Evolutionary conservation across 225 moss, liverwort and hornwort species (phyloP).

Genomic region (Anthoceros angustus): DNA sequence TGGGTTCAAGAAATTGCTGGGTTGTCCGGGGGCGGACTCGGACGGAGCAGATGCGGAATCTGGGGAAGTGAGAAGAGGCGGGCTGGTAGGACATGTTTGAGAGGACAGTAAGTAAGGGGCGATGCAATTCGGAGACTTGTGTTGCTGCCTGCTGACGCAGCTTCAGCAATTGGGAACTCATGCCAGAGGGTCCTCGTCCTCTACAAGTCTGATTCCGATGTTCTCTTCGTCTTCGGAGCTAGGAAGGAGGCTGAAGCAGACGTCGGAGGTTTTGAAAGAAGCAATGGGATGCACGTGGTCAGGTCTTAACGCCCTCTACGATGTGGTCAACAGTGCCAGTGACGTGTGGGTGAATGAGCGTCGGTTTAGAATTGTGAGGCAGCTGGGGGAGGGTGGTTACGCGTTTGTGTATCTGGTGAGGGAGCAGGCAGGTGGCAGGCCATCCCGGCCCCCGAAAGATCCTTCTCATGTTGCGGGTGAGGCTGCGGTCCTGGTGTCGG

Average conservation of each 20-base stretch:
- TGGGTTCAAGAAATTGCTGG: too few relatives aligned
- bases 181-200: too few relatives aligned
- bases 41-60: too few relatives aligned
- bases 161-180: too few relatives aligned
- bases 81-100: too few relatives aligned
- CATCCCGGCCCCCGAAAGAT: conserved; percentile 23
- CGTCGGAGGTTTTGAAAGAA: background rate
- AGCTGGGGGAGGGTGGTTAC: conserved; percentile 93
- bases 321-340: conserved; percentile 42
- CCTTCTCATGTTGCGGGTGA: conserved; percentile 43
- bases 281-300: conserved; percentile 88
- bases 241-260: background rate
- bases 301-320: conserved; percentile 65
- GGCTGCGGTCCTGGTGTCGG: background rate
- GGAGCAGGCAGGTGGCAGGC: conserved; percentile 34
- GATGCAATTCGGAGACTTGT: too few relatives aligned
- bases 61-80: too few relatives aligned
- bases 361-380: conserved; percentile 53
- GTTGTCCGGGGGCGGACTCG: too few relatives aligned
- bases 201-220: too few relatives aligned
- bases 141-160: too few relatives aligned
- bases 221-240: background rate
- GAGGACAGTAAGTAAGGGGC: too few relatives aligned
- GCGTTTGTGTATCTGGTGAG: conserved; percentile 70
- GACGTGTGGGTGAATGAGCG: conserved; percentile 80